Conservation (phyloP, 306 rosid species). For the Casuarina glauca region DNA sequence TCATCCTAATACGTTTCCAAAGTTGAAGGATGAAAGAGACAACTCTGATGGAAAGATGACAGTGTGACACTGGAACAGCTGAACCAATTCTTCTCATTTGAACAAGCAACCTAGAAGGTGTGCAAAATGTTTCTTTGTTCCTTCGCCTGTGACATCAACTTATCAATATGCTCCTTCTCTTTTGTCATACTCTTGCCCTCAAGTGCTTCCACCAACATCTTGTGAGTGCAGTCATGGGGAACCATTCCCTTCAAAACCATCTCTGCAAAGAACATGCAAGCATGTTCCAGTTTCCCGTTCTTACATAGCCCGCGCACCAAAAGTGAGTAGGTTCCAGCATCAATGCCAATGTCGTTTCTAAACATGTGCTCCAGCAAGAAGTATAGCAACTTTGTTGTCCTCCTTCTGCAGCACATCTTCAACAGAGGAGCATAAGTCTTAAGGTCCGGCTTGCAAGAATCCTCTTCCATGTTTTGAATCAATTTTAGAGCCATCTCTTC, state of each 20-base stretch:
- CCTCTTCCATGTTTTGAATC: constrained; percentile 82
- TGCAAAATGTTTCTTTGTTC: not conserved
- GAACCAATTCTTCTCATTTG: not conserved
- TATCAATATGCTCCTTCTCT: constrained; percentile 53
- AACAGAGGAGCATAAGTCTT: constrained; percentile 74
- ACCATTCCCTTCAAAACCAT: constrained; percentile 51
- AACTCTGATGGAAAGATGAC: not conserved
- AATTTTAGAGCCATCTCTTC: constrained; percentile 83
- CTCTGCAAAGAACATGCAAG: constrained; percentile 61
- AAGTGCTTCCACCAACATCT: constrained; percentile 45
- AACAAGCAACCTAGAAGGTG: not conserved
- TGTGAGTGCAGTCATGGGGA: constrained; percentile 39
- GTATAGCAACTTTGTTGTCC: constrained; percentile 75
- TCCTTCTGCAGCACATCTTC: constrained; percentile 82
- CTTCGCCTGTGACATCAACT: constrained; percentile 42
- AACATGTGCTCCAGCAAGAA: constrained; percentile 81
- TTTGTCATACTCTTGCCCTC: constrained; percentile 59
- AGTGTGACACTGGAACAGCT: not conserved
- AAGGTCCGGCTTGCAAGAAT: constrained; percentile 50
- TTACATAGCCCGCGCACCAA: constrained; percentile 52
- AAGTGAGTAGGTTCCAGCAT: constrained; percentile 57
- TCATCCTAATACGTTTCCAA: no score
- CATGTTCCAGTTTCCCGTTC: constrained; percentile 51
- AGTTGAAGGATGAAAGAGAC: not conserved
- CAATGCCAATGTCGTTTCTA: constrained; percentile 56